These are phyloP conservation scores for Fusarium cyanostomum DNA, from an alignment of 2,329 filamentous ascomycete genomes.

Conservation along the genomic window DNA sequence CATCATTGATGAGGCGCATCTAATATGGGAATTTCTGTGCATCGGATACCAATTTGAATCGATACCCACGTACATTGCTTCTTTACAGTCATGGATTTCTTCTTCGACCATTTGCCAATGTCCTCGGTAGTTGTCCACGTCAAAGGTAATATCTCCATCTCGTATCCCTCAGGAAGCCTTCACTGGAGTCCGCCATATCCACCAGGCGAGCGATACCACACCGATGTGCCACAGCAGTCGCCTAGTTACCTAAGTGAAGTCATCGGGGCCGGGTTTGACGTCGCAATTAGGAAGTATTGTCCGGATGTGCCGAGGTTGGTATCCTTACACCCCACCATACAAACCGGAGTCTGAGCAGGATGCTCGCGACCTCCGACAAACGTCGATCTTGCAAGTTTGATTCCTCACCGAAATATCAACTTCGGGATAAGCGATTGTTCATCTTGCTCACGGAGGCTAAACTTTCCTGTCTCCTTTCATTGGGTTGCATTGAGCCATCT, in stretches of 20 bases:
- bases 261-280: constrained; percentile 12
- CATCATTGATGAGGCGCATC: constrained; percentile 8
- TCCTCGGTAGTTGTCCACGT: not conserved
- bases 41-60: constrained; percentile 11
- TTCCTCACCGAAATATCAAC: not conserved
- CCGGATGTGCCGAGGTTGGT: constrained; percentile 29
- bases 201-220: not conserved
- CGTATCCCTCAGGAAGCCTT: constrained; percentile 14
- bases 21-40: constrained; percentile 5
- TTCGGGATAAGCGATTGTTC: not conserved
- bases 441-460: not conserved
- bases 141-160: not conserved
- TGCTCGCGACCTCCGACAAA: not conserved
- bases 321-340: constrained; percentile 11
- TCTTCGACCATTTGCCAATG: not conserved
- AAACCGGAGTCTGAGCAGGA: not conserved
- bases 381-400: not conserved
- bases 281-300: constrained; percentile 24
- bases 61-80: constrained; percentile 17
- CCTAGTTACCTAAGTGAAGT: not conserved
- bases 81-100: not conserved
- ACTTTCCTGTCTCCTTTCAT: not conserved
- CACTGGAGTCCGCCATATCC: constrained; percentile 10
- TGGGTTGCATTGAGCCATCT: not conserved
- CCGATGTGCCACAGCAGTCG: constrained; percentile 16